These are phyloP conservation scores for Xylaria sp. DNA, from an alignment of 2,329 filamentous ascomycete genomes.

Conservation along the genomic window DNA sequence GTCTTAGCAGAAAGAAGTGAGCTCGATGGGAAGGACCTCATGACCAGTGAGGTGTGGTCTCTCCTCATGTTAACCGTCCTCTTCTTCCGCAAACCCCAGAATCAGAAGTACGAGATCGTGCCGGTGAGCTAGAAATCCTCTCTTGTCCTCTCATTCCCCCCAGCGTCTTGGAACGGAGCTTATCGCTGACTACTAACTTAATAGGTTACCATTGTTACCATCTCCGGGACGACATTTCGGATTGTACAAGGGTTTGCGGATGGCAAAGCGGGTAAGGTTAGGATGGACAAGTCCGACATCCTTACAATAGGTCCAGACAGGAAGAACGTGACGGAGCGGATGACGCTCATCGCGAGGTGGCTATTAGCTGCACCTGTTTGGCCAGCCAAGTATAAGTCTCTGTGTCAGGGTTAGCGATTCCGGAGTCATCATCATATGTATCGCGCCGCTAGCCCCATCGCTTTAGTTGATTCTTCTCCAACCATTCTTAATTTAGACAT, in stretches of 20 bases:
- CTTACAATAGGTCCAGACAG: background rate
- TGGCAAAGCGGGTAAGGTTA: background rate
- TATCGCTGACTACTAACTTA: background rate
- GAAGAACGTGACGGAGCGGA: background rate
- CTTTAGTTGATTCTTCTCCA: no score
- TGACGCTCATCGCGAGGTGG: conserved; percentile 5
- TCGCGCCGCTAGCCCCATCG: no score
- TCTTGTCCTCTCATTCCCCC: background rate
- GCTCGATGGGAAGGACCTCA: background rate
- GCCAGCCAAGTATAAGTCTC: background rate
- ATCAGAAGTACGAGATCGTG: background rate
- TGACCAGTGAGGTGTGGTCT: conserved; percentile 13
- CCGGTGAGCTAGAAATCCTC: background rate
- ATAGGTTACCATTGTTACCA: conserved; percentile 6
- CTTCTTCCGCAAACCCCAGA: background rate
- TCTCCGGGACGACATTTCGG: conserved; percentile 10
- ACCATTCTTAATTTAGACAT: no score
- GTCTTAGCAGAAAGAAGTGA: background rate
- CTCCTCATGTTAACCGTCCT: background rate
- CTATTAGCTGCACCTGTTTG: conserved; percentile 5
- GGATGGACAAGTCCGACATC: background rate
- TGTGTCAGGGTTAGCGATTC: background rate
- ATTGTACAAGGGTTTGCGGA: conserved; percentile 4
- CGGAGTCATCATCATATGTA: no score
- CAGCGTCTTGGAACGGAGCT: background rate